phyloP scores from a whole-genome alignment of 805 yeast species.

The Yamadazyma akitaensis region DNA sequence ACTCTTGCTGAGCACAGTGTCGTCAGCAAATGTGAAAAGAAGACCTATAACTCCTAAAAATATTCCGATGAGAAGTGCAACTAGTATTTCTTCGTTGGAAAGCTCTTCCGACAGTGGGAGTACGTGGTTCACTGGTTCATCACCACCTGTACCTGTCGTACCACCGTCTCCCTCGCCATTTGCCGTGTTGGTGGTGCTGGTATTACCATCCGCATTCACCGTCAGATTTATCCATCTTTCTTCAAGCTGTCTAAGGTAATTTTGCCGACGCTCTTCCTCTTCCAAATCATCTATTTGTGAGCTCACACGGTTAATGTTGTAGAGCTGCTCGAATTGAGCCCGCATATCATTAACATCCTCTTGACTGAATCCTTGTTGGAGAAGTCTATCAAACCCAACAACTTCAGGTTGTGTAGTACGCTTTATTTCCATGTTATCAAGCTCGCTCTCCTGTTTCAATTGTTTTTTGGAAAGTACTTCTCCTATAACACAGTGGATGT shows the following conservation, averaged over 20 bases:
- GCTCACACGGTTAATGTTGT: constrained; percentile 43
- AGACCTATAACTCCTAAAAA: constrained; percentile 67
- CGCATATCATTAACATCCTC: constrained; percentile 73
- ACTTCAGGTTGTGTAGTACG: constrained; percentile 65
- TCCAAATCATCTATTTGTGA: constrained; percentile 35
- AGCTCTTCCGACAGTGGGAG: constrained; percentile 26
- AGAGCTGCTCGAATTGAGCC: constrained; percentile 67
- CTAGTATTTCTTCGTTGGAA: constrained; percentile 58
- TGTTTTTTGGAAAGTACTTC: constrained; percentile 55
- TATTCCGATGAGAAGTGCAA: constrained; percentile 73
- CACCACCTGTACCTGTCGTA: constrained; percentile 6
- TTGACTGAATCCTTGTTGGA: constrained; percentile 79
- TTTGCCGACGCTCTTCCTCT: constrained; percentile 39
- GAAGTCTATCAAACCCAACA: constrained; percentile 79
- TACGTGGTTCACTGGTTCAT: constrained; percentile 12
- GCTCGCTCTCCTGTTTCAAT: constrained; percentile 54
- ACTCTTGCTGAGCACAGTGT: constrained; percentile 57
- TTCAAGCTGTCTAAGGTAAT: constrained; percentile 59
- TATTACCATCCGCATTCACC: constrained; percentile 37
- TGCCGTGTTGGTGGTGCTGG: neutral
- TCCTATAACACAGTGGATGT: constrained; percentile 79
- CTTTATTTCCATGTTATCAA: constrained; percentile 46
- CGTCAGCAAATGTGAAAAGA: constrained; percentile 58
- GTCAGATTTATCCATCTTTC: constrained; percentile 88
- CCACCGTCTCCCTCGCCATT: constrained; percentile 9